Evolutionary conservation across 2,329 filamentous ascomycete genomes (phyloP).

Genomic region (Aspergillus fructus): DNA sequence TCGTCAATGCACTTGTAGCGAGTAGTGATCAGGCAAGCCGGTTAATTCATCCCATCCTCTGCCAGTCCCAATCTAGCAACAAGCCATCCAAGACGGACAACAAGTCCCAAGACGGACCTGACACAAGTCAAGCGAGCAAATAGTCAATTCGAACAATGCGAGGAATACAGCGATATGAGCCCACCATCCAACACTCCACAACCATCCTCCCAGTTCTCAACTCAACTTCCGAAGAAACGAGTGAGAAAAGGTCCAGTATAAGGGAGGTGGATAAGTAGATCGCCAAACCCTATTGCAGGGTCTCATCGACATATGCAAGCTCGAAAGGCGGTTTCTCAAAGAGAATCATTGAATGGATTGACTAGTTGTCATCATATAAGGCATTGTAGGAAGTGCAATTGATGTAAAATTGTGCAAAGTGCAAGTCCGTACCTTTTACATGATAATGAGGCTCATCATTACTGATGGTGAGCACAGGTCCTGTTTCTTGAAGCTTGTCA

Average conservation of each 20-base stretch:
- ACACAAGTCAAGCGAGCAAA: conserved; percentile 38
- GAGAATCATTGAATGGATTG: conserved; percentile 62
- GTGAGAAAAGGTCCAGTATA: conserved; percentile 43
- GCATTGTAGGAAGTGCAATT: conserved; percentile 11
- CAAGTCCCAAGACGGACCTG: conserved; percentile 25
- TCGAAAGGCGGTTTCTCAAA: conserved; percentile 39
- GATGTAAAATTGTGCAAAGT: conserved; percentile 15
- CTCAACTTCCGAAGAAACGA: conserved; percentile 11
- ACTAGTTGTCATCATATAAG: conserved; percentile 59
- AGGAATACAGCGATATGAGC: conserved; percentile 24
- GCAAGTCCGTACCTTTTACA: conserved; percentile 25
- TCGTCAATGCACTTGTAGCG: conserved; percentile 10
- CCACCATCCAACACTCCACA: conserved; percentile 39
- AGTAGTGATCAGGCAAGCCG: conserved; percentile 39
- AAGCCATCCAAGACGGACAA: conserved; percentile 40
- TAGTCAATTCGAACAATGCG: conserved; percentile 20
- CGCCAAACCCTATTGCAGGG: conserved; percentile 21
- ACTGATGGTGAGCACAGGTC: not conserved
- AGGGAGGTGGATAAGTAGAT: conserved; percentile 38
- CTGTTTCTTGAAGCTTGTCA: conserved; percentile 18
- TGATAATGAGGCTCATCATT: not conserved
- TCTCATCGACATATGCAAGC: conserved; percentile 22
- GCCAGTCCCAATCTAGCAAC: conserved; percentile 28
- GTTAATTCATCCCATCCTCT: conserved; percentile 47
- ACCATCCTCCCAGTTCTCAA: conserved; percentile 41